A percentile compares a stretch with the other conserved stretches of the same genome.
Evolutionary conservation across 805 yeast genomes (phyloP).

Genomic region (Pichia sporocuriosa): DNA sequence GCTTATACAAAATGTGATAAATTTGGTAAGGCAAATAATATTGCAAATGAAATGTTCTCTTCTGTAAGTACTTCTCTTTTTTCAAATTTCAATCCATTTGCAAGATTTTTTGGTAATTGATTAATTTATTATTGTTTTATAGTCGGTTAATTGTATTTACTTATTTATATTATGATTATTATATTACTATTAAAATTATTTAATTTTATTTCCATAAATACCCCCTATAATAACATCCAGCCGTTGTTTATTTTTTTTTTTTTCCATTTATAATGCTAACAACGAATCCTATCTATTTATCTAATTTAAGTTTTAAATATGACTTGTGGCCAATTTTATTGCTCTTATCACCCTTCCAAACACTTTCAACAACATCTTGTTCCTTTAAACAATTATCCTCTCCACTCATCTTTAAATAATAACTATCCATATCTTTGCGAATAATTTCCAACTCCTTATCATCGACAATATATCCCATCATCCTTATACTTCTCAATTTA

Average conservation of each 20-base stretch:
- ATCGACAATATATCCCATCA: constrained; percentile 30
- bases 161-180: too few species aligned
- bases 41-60: constrained; percentile 54
- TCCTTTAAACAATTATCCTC: constrained; percentile 25
- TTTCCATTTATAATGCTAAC: too few species aligned
- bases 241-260: too few species aligned
- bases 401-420: constrained; percentile 8
- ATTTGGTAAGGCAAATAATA: constrained; percentile 73
- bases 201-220: too few species aligned
- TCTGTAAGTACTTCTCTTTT: constrained; percentile 39
- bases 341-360: constrained; percentile 26
- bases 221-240: too few species aligned
- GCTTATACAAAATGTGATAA: constrained; percentile 92
- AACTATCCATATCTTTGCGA: constrained; percentile 2
- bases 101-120: constrained; percentile 13
- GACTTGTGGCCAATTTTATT: constrained; percentile 31
- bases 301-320: constrained; percentile 21
- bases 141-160: not conserved
- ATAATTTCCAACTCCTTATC: constrained; percentile 10
- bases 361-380: constrained; percentile 25
- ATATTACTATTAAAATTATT: too few species aligned
- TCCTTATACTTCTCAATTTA: constrained; percentile 24
- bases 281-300: too few species aligned
- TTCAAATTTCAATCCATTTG: constrained; percentile 40
- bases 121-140: too few species aligned